Percentiles rank a stretch among this genome's conserved stretches.
phyloP scores from a whole-genome alignment of 345 rosid genomes.

The Salix dunnii region DNA sequence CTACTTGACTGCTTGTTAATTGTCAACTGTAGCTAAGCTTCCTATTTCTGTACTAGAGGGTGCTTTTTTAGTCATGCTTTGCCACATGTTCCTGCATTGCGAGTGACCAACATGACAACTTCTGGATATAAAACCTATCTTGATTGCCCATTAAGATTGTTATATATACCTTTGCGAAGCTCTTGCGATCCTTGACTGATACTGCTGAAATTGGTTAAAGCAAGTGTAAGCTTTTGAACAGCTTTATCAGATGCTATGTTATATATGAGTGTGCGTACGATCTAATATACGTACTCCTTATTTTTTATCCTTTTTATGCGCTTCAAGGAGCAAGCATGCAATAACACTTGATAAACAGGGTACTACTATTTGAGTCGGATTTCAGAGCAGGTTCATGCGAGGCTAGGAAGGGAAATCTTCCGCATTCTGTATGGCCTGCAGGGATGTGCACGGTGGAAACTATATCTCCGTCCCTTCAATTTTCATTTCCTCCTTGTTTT shows the following conservation, averaged over 20 bases:
- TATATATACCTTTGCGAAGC: neutral
- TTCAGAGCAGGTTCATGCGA: neutral
- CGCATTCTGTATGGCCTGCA: neutral
- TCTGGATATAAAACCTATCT: neutral
- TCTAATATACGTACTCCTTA: neutral
- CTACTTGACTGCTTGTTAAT: neutral
- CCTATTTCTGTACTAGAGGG: neutral
- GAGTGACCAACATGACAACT: neutral
- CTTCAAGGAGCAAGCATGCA: neutral
- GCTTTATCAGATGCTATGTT: neutral
- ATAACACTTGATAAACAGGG: neutral
- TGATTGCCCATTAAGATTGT: neutral
- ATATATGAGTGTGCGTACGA: neutral
- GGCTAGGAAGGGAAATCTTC: neutral
- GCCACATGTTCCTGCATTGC: neutral
- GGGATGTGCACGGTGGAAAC: neutral
- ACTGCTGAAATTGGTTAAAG: neutral
- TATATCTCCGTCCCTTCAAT: neutral
- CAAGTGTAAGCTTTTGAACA: neutral
- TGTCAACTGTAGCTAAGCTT: neutral
- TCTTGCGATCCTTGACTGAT: neutral
- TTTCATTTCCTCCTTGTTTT: neutral
- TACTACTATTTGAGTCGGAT: neutral
- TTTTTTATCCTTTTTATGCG: too few relatives aligned
- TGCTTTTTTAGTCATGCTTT: neutral